These are phyloP conservation scores for Pezicula radicicola DNA, from an alignment of 2,329 filamentous ascomycete genomes.

Conservation along the genomic window DNA sequence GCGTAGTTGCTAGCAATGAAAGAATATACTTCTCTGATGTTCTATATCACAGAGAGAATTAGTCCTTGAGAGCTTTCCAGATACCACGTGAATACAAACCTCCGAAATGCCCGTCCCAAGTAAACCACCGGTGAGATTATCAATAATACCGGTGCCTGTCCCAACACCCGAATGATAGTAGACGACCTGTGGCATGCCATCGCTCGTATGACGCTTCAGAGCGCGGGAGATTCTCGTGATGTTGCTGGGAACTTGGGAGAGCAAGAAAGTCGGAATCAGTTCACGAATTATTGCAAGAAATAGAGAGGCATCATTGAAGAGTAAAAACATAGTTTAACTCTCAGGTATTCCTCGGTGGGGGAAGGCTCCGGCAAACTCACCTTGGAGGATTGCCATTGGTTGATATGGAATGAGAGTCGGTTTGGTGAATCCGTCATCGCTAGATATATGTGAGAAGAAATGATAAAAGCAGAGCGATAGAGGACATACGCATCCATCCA, in stretches of 20 bases:
- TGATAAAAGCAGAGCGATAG: slow-evolving; percentile 3
- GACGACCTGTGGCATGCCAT: slow-evolving; percentile 53
- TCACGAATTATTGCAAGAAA: too few species aligned
- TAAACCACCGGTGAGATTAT: slow-evolving; percentile 49
- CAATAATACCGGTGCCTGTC: slow-evolving; percentile 46
- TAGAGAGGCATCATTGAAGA: too few species aligned
- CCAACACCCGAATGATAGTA: slow-evolving; percentile 61
- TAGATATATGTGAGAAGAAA: slow-evolving; percentile 1
- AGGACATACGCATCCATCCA: slow-evolving; percentile 24
- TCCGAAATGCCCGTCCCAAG: slow-evolving; percentile 49
- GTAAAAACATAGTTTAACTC: too few species aligned
- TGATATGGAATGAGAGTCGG: slow-evolving; percentile 46
- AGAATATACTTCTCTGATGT: slow-evolving; percentile 41
- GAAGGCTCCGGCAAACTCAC: too few species aligned
- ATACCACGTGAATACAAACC: slow-evolving; percentile 5
- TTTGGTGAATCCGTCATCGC: slow-evolving; percentile 25
- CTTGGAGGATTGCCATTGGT: slow-evolving; percentile 52
- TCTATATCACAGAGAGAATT: slow-evolving; percentile 39
- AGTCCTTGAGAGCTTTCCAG: background rate
- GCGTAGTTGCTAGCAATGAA: slow-evolving; percentile 40
- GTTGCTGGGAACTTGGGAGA: slow-evolving; percentile 48
- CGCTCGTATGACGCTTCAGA: slow-evolving; percentile 46
- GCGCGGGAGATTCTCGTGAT: slow-evolving; percentile 58
- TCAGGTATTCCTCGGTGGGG: too few species aligned
- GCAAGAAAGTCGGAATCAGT: too few species aligned